Percentiles rank a stretch among this genome's conserved stretches.
These are phyloP conservation scores for Mycena metata DNA, from an alignment of 768 basidiomycete genomes.

Conservation along the genomic window DNA sequence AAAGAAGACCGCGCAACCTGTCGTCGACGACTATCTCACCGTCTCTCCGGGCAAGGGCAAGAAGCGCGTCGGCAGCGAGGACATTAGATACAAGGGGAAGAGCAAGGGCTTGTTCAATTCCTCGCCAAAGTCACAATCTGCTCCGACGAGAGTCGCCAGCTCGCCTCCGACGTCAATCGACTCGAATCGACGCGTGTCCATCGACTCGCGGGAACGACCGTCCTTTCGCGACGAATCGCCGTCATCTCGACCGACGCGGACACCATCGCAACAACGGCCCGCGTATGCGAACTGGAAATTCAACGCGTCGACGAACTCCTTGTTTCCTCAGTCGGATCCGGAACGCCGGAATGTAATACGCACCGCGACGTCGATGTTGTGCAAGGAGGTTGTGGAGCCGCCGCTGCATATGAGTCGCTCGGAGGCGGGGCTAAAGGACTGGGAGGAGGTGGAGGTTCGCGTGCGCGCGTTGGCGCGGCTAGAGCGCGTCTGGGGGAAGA, in stretches of 20 bases:
- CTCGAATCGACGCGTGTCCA: constrained; percentile 45
- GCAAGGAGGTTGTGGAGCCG: constrained; percentile 74
- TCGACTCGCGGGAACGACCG: constrained; percentile 51
- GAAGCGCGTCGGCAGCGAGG: constrained; percentile 59
- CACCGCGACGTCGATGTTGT: constrained; percentile 71
- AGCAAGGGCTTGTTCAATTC: constrained; percentile 59
- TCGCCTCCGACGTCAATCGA: constrained; percentile 51
- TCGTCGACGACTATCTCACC: constrained; percentile 60
- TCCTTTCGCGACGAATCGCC: constrained; percentile 59
- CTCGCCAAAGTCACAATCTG: constrained; percentile 65
- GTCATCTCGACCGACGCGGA: constrained; percentile 58
- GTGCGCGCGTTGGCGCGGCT: constrained; percentile 71
- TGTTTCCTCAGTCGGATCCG: constrained; percentile 62
- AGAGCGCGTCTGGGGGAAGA: constrained; percentile 85
- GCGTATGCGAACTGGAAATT: constrained; percentile 64
- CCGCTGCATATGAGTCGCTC: constrained; percentile 67
- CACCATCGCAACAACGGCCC: constrained; percentile 64
- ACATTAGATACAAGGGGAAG: constrained; percentile 56
- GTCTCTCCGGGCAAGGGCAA: constrained; percentile 58
- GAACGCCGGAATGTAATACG: constrained; percentile 80
- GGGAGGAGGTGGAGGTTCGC: constrained; percentile 82
- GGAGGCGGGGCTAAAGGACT: constrained; percentile 67
- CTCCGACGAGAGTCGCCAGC: constrained; percentile 41
- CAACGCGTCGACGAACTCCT: constrained; percentile 72
- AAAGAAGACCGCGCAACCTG: constrained; percentile 55